Evolutionary conservation across 2,329 filamentous ascomycete genomes (phyloP), one percentile per base, ranked within the genome.

Genomic region (Ascochyta clinopodiicola): DNA sequence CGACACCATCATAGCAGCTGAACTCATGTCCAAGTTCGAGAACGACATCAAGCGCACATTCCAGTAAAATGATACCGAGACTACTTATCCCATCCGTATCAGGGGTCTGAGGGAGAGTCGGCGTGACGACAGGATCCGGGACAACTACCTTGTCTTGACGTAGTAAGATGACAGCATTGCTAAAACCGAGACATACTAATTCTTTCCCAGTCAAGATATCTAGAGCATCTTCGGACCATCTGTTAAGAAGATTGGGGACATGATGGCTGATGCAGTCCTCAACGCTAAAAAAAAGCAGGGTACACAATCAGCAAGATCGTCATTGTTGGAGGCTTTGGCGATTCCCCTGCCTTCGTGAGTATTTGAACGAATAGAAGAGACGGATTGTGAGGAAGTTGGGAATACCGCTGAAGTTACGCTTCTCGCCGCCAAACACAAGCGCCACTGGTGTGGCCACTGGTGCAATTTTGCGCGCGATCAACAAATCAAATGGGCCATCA

Each of bases 391-490:
- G 13, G 32, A 21, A 24, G n/a, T n/a, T 44, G n/a, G 39, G 34
- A 8, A 21, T 17, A n/a, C 22, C 45, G 17, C 27, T 55, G 13
- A 34, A 55, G 22, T n/a, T 49, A 13, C 19, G 39, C 5, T 42
- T 44, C 13, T 10, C 55, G 4, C 42, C 39, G 2, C n/a, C 6
- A 3, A 53, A 53, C 32, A 45, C 32, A 13, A 45, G 57, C 24
- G 59, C 60, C 10, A 51, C 55, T 15, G 61, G 61, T 4, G 61
- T 66, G 4, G 63, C 63, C 15, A 57, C 35, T 9, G 63, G 63
- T 12, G 63, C 57, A 1, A 35, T 61, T 1, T 2, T 66, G 19
- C 56, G 61, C 8, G 47, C 61, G n/a, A 27, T 47, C 21, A 51
- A 63, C 46, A 64, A 64, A 32, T 27, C 39, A 0, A 13, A 46